Evolutionary conservation across 2,329 filamentous ascomycete genomes (phyloP), one percentile per base, ranked within the genome.

Genomic region (Ascochyta pisi): DNA sequence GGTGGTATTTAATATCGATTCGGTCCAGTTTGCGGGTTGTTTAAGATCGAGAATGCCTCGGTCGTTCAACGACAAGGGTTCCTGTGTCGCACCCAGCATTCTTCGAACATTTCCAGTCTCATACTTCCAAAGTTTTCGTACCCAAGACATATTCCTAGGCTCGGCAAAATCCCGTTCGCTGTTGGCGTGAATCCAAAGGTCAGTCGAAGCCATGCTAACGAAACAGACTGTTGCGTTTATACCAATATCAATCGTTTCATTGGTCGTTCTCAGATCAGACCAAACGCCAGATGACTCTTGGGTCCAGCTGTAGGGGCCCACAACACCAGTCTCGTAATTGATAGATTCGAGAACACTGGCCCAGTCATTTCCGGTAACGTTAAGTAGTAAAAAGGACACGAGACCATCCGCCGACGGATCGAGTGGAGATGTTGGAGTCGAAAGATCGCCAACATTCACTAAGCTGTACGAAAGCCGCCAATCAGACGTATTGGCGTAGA

Each of bases 181-280:
- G 4, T 27, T 15, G n/a, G 34, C 29, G 15, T 27, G 24, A 2
- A 55, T n/a, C n/a, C 13, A 16, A 16, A 33, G 3, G 26, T 41
- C 33, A 22, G 27, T 24, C 39, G 19, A 23, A 23, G n/a, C 41
- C 34, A 43, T 16, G 29, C 24, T 42, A 12, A 35, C 16, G 26
- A 55, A 55, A 40, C 52, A 55, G 16, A 55, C 23, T 10, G 44
- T 45, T 1, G 45, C 45, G 34, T 39, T 43, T 10, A 55, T 5
- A 22, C 39, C 52, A 16, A 49, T 37, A 13, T 48, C 45, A 2
- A 34, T 3, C 2, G 50, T 46, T 2, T 26, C 4, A 4, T 48
- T 41, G 38, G 26, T 23, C 10, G 50, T 16, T 24, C 13, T 35
- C 3, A 48, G 15, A 12, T 42, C 31, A 12, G 43, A 31, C 43